Base-by-base conservation (phyloP, 768 basidiomycete genomes). In the Tylopilus subfusipes region DNA sequence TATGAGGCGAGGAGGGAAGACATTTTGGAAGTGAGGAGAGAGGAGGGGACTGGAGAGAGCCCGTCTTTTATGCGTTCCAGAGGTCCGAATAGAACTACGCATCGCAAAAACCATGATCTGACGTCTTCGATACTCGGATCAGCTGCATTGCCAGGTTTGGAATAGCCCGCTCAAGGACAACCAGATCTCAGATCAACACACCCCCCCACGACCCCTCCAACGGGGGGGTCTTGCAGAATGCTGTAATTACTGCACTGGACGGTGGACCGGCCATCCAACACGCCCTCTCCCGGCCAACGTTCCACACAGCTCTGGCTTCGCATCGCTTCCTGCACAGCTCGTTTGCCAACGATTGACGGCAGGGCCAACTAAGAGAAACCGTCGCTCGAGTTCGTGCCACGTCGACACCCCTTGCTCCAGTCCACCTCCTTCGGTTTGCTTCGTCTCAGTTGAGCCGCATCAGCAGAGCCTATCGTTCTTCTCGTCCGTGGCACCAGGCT, bases 1-100 rank as follows among this genome's bases (percentile, higher is more conserved):
- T 88, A 91, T 29, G 76, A 77, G 10, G 74, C 62, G 46, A 90
- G 64, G 47, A 89, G 65, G 18, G 67, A 56, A 19, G 68, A 54
- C 58, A 66, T 61, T 53, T 5, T 34, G 29, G 3, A 11, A 11
- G 5, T 21, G 42, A 11, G 21, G 48, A 18, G 13, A 16, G 40
- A 9, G 2, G 25, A 2, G 3, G 1, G 12, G 7, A 31, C 39
- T 27, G 25, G 34, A 36, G 34, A 16, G 31, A 8, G 2, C 39
- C 21, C 16, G 42, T 29, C 46, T 54, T 67, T 58, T 63, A 56
- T 46, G 19, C 7, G 5, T n/a, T 8, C 0, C n/a, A n/a, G 24
- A 52, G 51, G 59, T 67, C 65, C 64, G 65, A 36, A 36, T 36
- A 36, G 34, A 16, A 44, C 8, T 27, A 22, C 24, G 16, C 8